These are phyloP conservation scores for Heracleum sosnowskyi DNA, from an alignment of 129 eudicot species.

Conservation along the genomic window DNA sequence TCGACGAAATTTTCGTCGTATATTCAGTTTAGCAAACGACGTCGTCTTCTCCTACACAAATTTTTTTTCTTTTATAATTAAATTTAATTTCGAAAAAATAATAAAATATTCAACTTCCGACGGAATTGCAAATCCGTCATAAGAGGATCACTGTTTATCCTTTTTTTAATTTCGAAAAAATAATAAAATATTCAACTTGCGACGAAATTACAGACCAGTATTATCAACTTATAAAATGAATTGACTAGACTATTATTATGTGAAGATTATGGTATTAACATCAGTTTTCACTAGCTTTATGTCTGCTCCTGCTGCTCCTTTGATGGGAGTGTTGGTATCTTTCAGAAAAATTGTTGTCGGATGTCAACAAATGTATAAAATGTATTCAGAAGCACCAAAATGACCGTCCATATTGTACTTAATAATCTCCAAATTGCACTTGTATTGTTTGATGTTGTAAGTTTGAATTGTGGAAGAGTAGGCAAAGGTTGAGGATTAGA, in stretches of 20 bases:
- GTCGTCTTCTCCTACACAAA: no score
- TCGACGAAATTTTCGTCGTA: no score
- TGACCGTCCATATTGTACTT: slow-evolving; percentile 16
- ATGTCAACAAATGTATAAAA: slow-evolving; percentile 34
- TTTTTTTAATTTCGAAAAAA: no score
- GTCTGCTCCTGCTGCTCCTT: slow-evolving; percentile 34
- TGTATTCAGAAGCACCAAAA: slow-evolving; percentile 29
- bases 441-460: not conserved
- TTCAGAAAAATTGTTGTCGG: slow-evolving; percentile 29
- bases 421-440: slow-evolving; percentile 16
- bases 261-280: slow-evolving; percentile 22
- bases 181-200: no score
- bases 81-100: no score
- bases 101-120: no score
- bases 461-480: slow-evolving; percentile 28
- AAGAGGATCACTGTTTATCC: no score
- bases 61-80: no score
- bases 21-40: no score
- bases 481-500: slow-evolving; percentile 36
- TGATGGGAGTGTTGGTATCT: slow-evolving; percentile 38
- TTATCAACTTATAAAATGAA: not conserved
- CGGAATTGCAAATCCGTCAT: no score
- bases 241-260: not conserved
- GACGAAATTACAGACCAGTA: not conserved
- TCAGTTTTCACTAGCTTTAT: slow-evolving; percentile 44